Conservation (phyloP, 352 stramenopile species). For the Globisporangium iwayamae region DNA sequence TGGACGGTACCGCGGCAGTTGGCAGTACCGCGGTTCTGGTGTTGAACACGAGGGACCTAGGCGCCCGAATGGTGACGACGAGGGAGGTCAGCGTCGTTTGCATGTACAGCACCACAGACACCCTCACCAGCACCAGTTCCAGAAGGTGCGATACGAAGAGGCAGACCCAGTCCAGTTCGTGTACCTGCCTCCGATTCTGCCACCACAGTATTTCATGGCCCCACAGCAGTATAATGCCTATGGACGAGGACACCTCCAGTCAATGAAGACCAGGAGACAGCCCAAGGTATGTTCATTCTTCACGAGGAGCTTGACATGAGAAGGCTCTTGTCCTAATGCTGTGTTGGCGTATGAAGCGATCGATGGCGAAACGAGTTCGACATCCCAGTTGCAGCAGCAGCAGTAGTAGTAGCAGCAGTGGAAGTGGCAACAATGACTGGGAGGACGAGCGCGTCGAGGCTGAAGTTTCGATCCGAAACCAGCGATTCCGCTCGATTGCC, state of each 20-base stretch:
- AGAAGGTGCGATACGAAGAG: not conserved
- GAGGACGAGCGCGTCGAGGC: constrained; percentile 4
- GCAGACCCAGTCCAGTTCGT: not conserved
- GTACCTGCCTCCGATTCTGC: not conserved
- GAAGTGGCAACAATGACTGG: not conserved
- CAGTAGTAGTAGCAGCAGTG: constrained; percentile 11
- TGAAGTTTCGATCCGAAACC: constrained; percentile 22
- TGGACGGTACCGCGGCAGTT: not conserved
- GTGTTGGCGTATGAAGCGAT: not conserved
- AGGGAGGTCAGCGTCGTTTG: not conserved
- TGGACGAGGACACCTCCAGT: not conserved
- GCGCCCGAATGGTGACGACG: not conserved
- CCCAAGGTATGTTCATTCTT: not conserved
- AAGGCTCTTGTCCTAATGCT: not conserved
- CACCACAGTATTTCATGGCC: not conserved
- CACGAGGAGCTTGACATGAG: not conserved
- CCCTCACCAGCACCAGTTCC: not conserved
- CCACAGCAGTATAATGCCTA: not conserved
- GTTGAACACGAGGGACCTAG: not conserved
- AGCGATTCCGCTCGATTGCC: constrained; percentile 43
- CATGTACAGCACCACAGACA: not conserved
- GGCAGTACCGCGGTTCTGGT: not conserved
- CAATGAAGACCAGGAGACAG: not conserved
- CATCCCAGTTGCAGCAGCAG: constrained; percentile 8
- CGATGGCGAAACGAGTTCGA: not conserved